Percentiles rank a stretch among this genome's conserved stretches.
phyloP scores from a whole-genome alignment of 176 grass and related monocot species.

The Bonia amplexicaulis region DNA sequence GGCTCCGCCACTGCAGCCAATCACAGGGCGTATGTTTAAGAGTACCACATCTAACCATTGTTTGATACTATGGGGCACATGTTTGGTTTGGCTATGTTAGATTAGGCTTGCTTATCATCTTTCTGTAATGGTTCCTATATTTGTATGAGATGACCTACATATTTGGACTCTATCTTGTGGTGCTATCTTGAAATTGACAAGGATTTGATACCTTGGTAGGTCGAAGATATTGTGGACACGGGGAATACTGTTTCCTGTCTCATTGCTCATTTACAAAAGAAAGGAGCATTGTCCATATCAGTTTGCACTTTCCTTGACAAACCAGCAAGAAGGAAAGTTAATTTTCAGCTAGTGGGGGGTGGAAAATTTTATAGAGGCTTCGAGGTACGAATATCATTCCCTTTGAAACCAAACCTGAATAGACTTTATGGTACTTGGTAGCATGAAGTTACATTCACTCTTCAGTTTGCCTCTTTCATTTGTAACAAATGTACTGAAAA shows the following conservation, averaged over 20 bases:
- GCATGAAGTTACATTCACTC: neutral
- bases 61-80: neutral
- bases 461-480: neutral
- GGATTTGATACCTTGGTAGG: slow-evolving; percentile 37
- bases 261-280: slow-evolving; percentile 68
- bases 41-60: neutral
- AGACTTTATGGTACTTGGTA: neutral
- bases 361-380: slow-evolving; percentile 93
- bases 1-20: neutral
- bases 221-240: slow-evolving; percentile 96
- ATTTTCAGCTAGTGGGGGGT: slow-evolving; percentile 59
- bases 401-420: neutral
- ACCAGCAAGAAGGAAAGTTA: slow-evolving; percentile 68
- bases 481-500: neutral
- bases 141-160: neutral
- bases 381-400: slow-evolving; percentile 44
- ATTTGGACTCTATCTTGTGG: neutral
- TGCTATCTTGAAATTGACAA: neutral
- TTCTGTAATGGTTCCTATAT: neutral
- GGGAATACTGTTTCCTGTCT: slow-evolving; percentile 78
- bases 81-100: neutral
- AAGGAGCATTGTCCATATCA: slow-evolving; percentile 75
- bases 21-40: neutral
- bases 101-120: neutral
- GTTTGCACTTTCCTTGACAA: slow-evolving; percentile 92